A percentile compares a stretch with the other conserved stretches of the same genome.
Evolutionary conservation across 2,329 filamentous ascomycete species (phyloP).

Genomic region (Talaromyces sp.): DNA sequence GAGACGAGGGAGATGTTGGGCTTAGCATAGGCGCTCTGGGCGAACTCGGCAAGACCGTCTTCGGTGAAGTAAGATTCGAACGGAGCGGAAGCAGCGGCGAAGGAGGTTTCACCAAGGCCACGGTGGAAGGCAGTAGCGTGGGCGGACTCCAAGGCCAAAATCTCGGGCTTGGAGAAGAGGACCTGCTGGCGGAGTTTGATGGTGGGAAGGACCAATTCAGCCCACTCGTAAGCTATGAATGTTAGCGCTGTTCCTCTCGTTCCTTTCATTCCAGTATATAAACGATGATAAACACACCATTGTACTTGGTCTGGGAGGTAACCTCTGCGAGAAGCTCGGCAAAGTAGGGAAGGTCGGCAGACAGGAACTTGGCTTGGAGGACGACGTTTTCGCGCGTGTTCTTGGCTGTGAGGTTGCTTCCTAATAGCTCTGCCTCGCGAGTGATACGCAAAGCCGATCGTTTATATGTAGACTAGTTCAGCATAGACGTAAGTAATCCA

Average conservation of each 20-base stretch:
- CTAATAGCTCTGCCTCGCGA: constrained; percentile 92
- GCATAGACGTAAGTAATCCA: constrained; percentile 22
- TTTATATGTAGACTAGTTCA: constrained; percentile 69
- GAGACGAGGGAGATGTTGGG: constrained; percentile 87
- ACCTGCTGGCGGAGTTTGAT: constrained; percentile 76
- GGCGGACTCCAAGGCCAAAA: constrained; percentile 79
- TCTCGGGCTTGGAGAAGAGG: constrained; percentile 60
- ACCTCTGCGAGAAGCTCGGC: constrained; percentile 93
- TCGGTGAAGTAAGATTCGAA: constrained; percentile 78
- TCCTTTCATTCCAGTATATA: not conserved
- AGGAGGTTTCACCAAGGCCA: constrained; percentile 78
- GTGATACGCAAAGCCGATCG: constrained; percentile 89
- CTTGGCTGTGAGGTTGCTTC: constrained; percentile 81
- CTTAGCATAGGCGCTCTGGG: constrained; percentile 78
- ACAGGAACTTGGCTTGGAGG: constrained; percentile 89
- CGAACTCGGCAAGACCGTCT: constrained; percentile 71
- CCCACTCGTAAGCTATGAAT: constrained; percentile 74
- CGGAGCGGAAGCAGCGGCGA: constrained; percentile 69
- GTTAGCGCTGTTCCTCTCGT: constrained; percentile 11
- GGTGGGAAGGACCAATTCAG: constrained; percentile 78
- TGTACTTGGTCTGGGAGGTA: constrained; percentile 81
- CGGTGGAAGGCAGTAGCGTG: constrained; percentile 89
- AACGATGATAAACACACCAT: constrained; percentile 49
- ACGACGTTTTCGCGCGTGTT: constrained; percentile 93
- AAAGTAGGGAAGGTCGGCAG: constrained; percentile 95